phyloP scores from a whole-genome alignment of 306 rosid species.

The Cucurbita ficifolia region DNA sequence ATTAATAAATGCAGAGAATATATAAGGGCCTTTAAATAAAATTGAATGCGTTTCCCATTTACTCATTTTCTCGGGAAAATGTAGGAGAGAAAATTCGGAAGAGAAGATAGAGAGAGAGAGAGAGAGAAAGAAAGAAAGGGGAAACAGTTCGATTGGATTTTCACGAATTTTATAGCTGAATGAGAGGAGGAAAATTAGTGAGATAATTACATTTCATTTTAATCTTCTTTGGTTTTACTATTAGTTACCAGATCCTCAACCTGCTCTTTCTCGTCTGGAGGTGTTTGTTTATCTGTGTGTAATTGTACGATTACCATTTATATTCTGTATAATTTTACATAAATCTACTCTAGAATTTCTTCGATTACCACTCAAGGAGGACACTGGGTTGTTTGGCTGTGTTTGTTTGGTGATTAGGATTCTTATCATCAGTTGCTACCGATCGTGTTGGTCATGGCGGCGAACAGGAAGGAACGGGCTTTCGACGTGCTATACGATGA shows the following conservation, averaged over 20 bases:
- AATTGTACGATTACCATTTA: background rate
- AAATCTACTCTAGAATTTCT: background rate
- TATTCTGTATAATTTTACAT: background rate
- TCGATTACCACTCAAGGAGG: background rate
- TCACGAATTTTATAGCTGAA: background rate
- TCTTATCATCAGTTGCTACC: background rate
- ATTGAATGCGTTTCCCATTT: background rate
- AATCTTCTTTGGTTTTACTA: background rate
- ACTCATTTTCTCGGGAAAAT: background rate
- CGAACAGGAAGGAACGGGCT: constrained; percentile 16
- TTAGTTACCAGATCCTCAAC: constrained; percentile 2
- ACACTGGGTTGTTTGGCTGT: background rate
- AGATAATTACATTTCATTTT: background rate
- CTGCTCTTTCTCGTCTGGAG: background rate
- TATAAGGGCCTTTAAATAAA: background rate
- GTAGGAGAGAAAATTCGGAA: background rate
- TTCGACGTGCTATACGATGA: constrained; percentile 31
- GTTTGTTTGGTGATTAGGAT: background rate
- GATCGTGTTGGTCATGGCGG: constrained; percentile 18
- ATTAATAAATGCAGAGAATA: background rate
- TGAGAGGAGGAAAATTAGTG: background rate
- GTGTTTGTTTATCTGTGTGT: background rate
- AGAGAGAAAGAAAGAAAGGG: background rate
- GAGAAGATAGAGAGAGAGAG: background rate
- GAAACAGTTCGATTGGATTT: background rate